Evolutionary conservation across 2,329 filamentous ascomycete species (phyloP).

Genomic region (Diaporthe nobilis): DNA sequence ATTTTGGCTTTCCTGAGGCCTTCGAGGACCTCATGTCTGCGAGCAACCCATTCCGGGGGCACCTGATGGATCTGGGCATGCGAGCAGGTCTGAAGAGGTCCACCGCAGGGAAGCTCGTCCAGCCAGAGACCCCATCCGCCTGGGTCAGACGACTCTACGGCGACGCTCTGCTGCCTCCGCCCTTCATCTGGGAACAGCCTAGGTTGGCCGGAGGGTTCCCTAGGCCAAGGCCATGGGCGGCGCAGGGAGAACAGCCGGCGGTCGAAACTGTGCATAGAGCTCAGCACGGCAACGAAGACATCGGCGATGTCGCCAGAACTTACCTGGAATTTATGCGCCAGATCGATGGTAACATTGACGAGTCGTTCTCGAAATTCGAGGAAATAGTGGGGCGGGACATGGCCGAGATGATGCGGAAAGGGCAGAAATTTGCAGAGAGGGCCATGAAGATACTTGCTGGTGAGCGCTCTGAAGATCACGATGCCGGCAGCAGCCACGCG

Average conservation of each 20-base stretch:
- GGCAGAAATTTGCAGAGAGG: background rate
- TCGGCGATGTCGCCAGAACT: background rate
- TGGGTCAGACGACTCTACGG: conserved; percentile 40
- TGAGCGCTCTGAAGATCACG: background rate
- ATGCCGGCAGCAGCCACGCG: background rate
- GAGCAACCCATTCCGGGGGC: conserved; percentile 53
- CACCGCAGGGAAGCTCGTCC: conserved; percentile 10
- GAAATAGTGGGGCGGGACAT: conserved; percentile 1
- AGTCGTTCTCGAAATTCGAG: background rate
- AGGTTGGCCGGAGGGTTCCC: background rate
- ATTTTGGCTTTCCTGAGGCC: conserved; percentile 69
- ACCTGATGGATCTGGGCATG: conserved; percentile 56
- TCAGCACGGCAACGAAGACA: background rate
- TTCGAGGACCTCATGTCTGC: conserved; percentile 70
- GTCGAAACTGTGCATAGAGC: background rate
- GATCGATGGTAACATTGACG: background rate
- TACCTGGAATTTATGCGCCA: background rate
- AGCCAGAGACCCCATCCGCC: conserved; percentile 33
- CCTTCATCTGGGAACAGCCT: conserved; percentile 1
- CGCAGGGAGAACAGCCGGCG: background rate
- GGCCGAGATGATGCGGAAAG: conserved; percentile 10
- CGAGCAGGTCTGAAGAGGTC: conserved; percentile 34
- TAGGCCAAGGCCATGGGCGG: background rate
- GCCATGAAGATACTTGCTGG: background rate
- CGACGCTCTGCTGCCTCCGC: conserved; percentile 35